Conservation (phyloP, 2,329 filamentous ascomycete genomes). For the Pleurostoma richardsiae region DNA sequence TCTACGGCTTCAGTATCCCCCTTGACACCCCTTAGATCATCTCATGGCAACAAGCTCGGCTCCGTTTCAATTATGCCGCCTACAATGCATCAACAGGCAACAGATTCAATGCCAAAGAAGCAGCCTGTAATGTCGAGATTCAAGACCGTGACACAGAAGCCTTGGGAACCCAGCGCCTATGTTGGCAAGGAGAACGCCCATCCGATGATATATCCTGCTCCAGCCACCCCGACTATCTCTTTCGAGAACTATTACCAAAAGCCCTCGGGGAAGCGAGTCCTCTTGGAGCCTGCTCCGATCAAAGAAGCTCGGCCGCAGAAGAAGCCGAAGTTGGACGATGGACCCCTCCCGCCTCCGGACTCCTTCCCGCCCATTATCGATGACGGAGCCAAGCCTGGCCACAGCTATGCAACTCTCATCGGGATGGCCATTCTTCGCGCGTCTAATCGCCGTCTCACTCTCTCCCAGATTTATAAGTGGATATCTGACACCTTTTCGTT, state of each 20-base stretch:
- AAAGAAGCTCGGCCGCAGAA: constrained; percentile 64
- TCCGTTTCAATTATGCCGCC: constrained; percentile 65
- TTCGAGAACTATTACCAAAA: constrained; percentile 51
- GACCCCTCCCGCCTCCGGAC: constrained; percentile 59
- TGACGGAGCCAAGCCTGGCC: constrained; percentile 81
- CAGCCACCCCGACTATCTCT: constrained; percentile 40
- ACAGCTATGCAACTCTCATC: constrained; percentile 92
- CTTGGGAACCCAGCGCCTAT: constrained; percentile 32
- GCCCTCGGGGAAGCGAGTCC: constrained; percentile 50
- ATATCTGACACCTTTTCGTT: constrained; percentile 93
- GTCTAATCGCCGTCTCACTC: constrained; percentile 74
- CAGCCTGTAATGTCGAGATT: constrained; percentile 52
- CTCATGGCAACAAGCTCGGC: constrained; percentile 57
- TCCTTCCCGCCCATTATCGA: constrained; percentile 81
- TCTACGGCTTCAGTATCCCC: constrained; percentile 53
- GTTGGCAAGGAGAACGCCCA: constrained; percentile 54
- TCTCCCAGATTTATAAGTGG: constrained; percentile 98
- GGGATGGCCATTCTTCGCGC: constrained; percentile 95
- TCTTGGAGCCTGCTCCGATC: constrained; percentile 70
- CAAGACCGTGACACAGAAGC: constrained; percentile 51
- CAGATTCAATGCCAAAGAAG: constrained; percentile 68
- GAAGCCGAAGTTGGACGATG: constrained; percentile 60
- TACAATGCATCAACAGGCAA: constrained; percentile 43
- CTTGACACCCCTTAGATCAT: constrained; percentile 50
- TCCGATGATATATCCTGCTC: constrained; percentile 43